phyloP scores from a whole-genome alignment of 2,329 filamentous ascomycete species.

The Cladosporium phlei region DNA sequence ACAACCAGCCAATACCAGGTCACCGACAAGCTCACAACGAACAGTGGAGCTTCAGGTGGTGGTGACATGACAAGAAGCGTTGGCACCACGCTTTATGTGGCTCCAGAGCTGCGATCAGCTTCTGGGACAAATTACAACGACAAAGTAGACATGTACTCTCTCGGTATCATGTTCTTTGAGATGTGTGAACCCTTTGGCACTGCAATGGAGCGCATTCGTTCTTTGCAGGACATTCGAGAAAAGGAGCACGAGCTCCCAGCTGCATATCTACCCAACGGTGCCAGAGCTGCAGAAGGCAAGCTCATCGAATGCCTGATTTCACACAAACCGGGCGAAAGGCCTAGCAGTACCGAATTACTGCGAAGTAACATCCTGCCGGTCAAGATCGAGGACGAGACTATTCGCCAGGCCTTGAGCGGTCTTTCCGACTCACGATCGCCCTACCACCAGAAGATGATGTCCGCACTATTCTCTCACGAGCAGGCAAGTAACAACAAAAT shows the following conservation, averaged over 20 bases:
- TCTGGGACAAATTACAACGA: constrained; percentile 76
- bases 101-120: constrained; percentile 79
- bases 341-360: constrained; percentile 75
- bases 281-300: constrained; percentile 64
- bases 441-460: constrained; percentile 84
- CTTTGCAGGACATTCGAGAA: constrained; percentile 66
- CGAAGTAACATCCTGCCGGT: constrained; percentile 82
- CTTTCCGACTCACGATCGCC: constrained; percentile 77
- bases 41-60: constrained; percentile 25
- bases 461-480: constrained; percentile 70
- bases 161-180: constrained; percentile 97
- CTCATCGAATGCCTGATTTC: constrained; percentile 77
- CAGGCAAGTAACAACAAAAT: constrained; percentile 53
- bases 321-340: constrained; percentile 76
- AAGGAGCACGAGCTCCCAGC: constrained; percentile 64
- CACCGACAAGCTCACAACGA: constrained; percentile 47
- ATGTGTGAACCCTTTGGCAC: constrained; percentile 71
- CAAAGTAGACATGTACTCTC: constrained; percentile 97
- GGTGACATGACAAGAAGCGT: constrained; percentile 65
- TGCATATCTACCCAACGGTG: constrained; percentile 65
- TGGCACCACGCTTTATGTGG: constrained; percentile 84
- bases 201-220: constrained; percentile 58
- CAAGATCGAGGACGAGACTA: constrained; percentile 88
- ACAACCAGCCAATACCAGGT: constrained; percentile 75
- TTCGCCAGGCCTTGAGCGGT: constrained; percentile 74